These are phyloP conservation scores for Breynia disticha DNA, from an alignment of 441 rosid species.

Conservation along the genomic window DNA sequence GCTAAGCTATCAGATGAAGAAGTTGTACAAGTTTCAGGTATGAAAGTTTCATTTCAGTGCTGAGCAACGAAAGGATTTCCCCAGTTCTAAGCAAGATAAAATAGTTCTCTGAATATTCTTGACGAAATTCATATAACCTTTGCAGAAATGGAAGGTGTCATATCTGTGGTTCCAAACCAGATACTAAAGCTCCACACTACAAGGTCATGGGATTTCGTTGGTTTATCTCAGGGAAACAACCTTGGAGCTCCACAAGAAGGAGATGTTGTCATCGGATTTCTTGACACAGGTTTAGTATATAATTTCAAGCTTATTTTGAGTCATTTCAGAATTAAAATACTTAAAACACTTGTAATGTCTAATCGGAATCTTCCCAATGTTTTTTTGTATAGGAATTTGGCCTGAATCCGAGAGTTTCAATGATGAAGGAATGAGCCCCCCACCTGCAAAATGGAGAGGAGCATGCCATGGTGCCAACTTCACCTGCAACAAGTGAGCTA, in stretches of 20 bases:
- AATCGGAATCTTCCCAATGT: too few relatives aligned
- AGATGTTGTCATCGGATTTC: conserved; percentile 10
- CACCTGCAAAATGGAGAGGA: conserved; percentile 42
- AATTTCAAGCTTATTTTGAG: too few relatives aligned
- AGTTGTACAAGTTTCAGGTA: conserved; percentile 25
- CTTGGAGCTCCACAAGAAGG: conserved; percentile 14
- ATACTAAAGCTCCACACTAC: conserved; percentile 60
- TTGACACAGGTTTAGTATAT: conserved; percentile 15
- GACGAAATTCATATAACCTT: background rate
- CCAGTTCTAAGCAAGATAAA: background rate
- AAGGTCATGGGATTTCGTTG: conserved; percentile 82
- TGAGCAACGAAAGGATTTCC: background rate
- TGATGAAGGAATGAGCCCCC: conserved; percentile 30
- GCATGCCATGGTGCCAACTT: conserved; percentile 23
- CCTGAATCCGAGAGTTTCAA: conserved; percentile 47
- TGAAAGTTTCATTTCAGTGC: background rate
- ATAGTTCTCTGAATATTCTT: too few relatives aligned
- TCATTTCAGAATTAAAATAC: too few relatives aligned
- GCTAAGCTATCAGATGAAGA: conserved; percentile 50
- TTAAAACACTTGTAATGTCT: too few relatives aligned
- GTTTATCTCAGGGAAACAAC: conserved; percentile 27
- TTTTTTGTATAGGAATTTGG: conserved; percentile 31
- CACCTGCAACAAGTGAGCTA: conserved; percentile 33
- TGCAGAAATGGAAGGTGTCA: conserved; percentile 55
- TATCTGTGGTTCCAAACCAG: conserved; percentile 60